Conservation (phyloP, 1,139 yeast genomes). For the Pneumocystis oryctolagi region DNA sequence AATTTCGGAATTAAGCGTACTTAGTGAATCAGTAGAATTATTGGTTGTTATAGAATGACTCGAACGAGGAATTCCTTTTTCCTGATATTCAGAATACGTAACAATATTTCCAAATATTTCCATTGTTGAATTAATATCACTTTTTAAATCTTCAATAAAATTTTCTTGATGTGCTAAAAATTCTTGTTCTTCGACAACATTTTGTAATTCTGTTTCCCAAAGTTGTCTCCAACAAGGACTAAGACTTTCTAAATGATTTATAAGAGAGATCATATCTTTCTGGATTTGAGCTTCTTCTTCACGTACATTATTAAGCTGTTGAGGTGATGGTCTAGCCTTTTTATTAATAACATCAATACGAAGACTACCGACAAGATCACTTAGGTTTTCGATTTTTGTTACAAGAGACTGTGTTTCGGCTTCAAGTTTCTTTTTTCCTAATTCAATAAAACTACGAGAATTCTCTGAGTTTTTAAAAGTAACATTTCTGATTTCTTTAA, state of each 20-base stretch:
- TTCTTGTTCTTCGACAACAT: constrained; percentile 87
- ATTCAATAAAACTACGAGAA: not conserved
- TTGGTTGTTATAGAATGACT: constrained; percentile 18
- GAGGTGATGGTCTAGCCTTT: constrained; percentile 68
- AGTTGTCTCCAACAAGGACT: constrained; percentile 77
- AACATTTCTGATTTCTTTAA: not conserved
- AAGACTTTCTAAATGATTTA: constrained; percentile 49
- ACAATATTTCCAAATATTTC: constrained; percentile 12
- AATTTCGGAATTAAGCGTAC: constrained; percentile 69
- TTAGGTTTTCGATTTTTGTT: constrained; percentile 77
- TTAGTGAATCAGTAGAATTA: constrained; percentile 39
- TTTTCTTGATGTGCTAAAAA: constrained; percentile 82
- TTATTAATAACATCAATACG: constrained; percentile 86
- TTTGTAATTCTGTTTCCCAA: constrained; percentile 85
- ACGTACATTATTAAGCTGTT: constrained; percentile 52
- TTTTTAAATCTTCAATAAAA: constrained; percentile 59
- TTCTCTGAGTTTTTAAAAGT: not conserved
- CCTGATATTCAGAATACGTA: constrained; percentile 13
- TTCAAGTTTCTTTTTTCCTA: constrained; percentile 1
- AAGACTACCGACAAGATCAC: constrained; percentile 78
- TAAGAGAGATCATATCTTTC: constrained; percentile 37
- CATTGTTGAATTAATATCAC: constrained; percentile 40
- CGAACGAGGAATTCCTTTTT: constrained; percentile 18
- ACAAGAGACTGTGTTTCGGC: constrained; percentile 27
- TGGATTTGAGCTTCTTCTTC: constrained; percentile 53